Conservation (phyloP, 2,329 filamentous ascomycete species). For the Onygenales sp. region DNA sequence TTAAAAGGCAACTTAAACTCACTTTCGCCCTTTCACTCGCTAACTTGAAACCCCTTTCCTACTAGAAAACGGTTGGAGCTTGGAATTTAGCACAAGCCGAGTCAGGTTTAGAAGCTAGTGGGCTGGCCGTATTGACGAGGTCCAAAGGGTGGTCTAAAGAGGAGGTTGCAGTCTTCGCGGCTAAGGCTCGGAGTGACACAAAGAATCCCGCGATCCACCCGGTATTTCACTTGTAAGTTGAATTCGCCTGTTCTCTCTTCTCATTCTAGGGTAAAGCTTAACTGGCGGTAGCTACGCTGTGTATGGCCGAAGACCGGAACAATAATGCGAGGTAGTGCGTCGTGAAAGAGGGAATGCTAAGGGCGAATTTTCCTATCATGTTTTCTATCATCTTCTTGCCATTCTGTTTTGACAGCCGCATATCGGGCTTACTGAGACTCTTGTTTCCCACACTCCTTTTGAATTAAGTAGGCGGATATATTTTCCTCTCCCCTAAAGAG, state of each 20-base stretch:
- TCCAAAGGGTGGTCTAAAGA: slow-evolving; percentile 17
- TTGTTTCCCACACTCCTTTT: too few relatives aligned
- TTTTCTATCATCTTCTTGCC: too few relatives aligned
- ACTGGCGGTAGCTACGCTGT: slow-evolving; percentile 6
- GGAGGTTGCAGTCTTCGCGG: slow-evolving; percentile 21
- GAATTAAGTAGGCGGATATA: too few relatives aligned
- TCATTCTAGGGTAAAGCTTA: too few relatives aligned
- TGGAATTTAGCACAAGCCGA: slow-evolving; percentile 20
- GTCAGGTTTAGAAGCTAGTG: slow-evolving; percentile 19
- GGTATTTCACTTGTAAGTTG: slow-evolving; percentile 18
- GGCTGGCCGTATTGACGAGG: slow-evolving; percentile 18
- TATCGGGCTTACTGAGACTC: too few relatives aligned
- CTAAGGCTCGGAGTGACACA: slow-evolving; percentile 24
- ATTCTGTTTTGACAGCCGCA: too few relatives aligned
- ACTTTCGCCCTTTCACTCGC: slow-evolving; percentile 14
- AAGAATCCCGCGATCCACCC: slow-evolving; percentile 22
- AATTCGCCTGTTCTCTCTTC: too few relatives aligned
- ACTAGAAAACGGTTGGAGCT: slow-evolving; percentile 15
- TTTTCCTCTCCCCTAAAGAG: too few relatives aligned
- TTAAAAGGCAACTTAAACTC: background rate
- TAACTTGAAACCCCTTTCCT: slow-evolving; percentile 1
- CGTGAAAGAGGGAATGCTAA: too few relatives aligned
- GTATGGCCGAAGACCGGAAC: slow-evolving; percentile 5
- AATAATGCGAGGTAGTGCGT: too few relatives aligned
- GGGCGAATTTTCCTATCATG: too few relatives aligned